Conservation (phyloP, 371 early-diverging fungal species). For the Fennellomyces sp. region DNA sequence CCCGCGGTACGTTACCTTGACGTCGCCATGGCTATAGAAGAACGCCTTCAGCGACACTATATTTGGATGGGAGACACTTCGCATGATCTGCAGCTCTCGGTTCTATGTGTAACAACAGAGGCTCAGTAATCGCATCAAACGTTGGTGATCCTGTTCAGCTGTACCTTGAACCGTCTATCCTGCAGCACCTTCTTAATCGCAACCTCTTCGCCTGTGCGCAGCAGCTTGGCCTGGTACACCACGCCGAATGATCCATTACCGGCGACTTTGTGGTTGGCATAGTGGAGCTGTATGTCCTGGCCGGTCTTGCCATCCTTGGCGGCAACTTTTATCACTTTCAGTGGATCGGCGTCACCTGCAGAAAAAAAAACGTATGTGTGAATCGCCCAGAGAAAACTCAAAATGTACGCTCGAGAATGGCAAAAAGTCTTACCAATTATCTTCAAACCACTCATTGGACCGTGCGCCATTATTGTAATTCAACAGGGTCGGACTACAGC, state of each 20-base stretch:
- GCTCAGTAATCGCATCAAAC: not conserved
- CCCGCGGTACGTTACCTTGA: slow-evolving; percentile 29
- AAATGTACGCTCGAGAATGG: too few relatives aligned
- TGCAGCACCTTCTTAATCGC: slow-evolving; percentile 96
- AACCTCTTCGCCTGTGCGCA: slow-evolving; percentile 77
- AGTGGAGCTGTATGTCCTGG: slow-evolving; percentile 81
- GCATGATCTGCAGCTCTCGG: slow-evolving; percentile 92
- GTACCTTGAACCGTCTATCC: slow-evolving; percentile 93
- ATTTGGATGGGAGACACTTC: slow-evolving; percentile 82
- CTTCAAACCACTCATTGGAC: slow-evolving; percentile 35
- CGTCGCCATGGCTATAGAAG: slow-evolving; percentile 81
- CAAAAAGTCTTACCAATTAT: slow-evolving; percentile 28
- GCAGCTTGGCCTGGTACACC: slow-evolving; percentile 90
- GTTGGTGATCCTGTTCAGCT: not conserved
- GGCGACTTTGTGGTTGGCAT: slow-evolving; percentile 86
- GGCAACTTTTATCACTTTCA: slow-evolving; percentile 45
- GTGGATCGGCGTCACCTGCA: slow-evolving; percentile 56
- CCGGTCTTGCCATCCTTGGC: slow-evolving; percentile 87
- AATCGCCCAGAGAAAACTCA: too few relatives aligned
- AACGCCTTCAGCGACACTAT: slow-evolving; percentile 79
- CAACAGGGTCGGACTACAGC: not conserved
- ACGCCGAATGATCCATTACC: slow-evolving; percentile 98
- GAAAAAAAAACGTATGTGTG: not conserved
- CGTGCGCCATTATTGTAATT: slow-evolving; percentile 21
- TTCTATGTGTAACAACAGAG: slow-evolving; percentile 55